Conservation (phyloP, 495 filamentous ascomycete species). For the Elaphomyces granulatus region DNA sequence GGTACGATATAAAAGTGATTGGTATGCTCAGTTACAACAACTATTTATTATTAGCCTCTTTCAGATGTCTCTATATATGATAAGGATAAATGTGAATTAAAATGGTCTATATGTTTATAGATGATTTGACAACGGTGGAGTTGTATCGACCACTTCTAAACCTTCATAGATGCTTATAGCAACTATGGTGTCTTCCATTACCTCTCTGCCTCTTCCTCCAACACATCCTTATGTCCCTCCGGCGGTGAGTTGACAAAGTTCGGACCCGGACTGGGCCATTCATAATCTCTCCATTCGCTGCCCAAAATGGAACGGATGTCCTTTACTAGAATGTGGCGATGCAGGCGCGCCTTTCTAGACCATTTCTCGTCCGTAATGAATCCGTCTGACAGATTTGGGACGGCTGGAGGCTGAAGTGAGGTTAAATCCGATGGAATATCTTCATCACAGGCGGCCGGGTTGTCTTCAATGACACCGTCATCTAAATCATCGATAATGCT, state of each 20-base stretch:
- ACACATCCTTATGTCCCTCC: slow-evolving; percentile 17
- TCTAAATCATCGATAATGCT: slow-evolving; percentile 54
- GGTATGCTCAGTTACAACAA: too few species aligned
- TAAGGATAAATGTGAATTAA: too few species aligned
- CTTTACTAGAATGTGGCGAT: slow-evolving; percentile 44
- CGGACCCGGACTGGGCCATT: slow-evolving; percentile 51
- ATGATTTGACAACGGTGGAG: too few species aligned
- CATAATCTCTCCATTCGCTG: slow-evolving; percentile 51
- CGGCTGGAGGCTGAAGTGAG: slow-evolving; percentile 6
- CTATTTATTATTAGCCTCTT: too few species aligned
- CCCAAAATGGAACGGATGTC: slow-evolving; percentile 51
- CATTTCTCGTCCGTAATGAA: slow-evolving; percentile 39
- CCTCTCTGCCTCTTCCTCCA: too few species aligned
- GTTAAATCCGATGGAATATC: slow-evolving; percentile 13
- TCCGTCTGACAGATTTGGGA: slow-evolving; percentile 25
- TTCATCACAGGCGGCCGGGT: slow-evolving; percentile 6
- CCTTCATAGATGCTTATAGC: too few species aligned
- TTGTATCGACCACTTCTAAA: too few species aligned
- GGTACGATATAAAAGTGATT: too few species aligned
- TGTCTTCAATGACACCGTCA: slow-evolving; percentile 27
- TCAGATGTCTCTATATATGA: too few species aligned
- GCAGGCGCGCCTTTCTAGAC: slow-evolving; percentile 42
- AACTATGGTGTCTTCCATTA: too few species aligned
- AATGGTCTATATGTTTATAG: too few species aligned
- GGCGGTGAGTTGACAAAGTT: slow-evolving; percentile 45